Evolutionary conservation across 495 filamentous ascomycete species (phyloP).

Genomic region (Xylaria palmicola): DNA sequence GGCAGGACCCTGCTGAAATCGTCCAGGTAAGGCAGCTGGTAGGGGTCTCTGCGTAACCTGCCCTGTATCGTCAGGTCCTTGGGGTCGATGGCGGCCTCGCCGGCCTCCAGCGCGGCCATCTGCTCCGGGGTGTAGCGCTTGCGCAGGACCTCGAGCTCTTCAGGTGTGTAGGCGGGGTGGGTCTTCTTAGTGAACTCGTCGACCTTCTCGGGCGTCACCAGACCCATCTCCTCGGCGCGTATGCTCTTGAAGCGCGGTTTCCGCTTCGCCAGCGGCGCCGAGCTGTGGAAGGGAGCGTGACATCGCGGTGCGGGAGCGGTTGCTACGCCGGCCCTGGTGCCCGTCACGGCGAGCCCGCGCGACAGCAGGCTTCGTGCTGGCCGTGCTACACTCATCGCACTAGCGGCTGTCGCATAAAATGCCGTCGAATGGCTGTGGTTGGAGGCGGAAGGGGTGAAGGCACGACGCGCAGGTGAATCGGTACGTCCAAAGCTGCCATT

Average conservation of each 20-base stretch:
- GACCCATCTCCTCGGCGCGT: slow-evolving; percentile 43
- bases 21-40: slow-evolving; percentile 74
- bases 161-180: slow-evolving; percentile 64
- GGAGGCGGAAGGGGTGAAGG: not conserved
- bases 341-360: slow-evolving; percentile 26
- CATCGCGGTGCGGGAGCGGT: slow-evolving; percentile 30
- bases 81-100: slow-evolving; percentile 77
- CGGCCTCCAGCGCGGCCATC: slow-evolving; percentile 80
- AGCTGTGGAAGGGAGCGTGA: slow-evolving; percentile 44
- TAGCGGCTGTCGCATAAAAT: slow-evolving; percentile 12
- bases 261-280: slow-evolving; percentile 39
- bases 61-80: slow-evolving; percentile 74
- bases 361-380: slow-evolving; percentile 34
- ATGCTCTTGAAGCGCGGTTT: slow-evolving; percentile 45
- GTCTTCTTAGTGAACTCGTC: slow-evolving; percentile 43
- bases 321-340: not conserved
- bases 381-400: slow-evolving; percentile 36
- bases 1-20: slow-evolving; percentile 78
- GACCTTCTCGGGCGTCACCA: slow-evolving; percentile 38
- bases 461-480: not conserved
- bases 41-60: slow-evolving; percentile 65
- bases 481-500: slow-evolving; percentile 5
- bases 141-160: slow-evolving; percentile 62
- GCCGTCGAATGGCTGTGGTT: slow-evolving; percentile 21
- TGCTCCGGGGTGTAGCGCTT: slow-evolving; percentile 76